A percentile compares a stretch with the other conserved stretches of the same genome.
Conservation (phyloP, 2,329 filamentous ascomycete genomes). For the Penicillium sp. region DNA sequence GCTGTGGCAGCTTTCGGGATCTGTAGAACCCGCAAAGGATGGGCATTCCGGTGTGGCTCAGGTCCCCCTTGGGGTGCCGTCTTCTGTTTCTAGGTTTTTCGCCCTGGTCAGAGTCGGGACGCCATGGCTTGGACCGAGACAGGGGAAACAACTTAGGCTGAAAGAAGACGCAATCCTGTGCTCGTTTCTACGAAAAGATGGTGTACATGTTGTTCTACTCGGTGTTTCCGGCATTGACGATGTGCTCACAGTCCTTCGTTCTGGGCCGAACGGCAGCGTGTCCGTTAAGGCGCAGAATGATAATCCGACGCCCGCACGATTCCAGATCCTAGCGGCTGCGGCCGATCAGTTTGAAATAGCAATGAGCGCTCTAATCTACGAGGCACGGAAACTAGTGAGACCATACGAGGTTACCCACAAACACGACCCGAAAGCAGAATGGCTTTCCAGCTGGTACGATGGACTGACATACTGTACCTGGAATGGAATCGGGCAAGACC, state of each 20-base stretch:
- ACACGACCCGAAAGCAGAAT: slow-evolving; percentile 55
- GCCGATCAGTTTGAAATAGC: slow-evolving; percentile 75
- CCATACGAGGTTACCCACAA: slow-evolving; percentile 34
- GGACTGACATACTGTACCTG: slow-evolving; percentile 95
- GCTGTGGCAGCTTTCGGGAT: slow-evolving; percentile 59
- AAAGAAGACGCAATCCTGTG: slow-evolving; percentile 79
- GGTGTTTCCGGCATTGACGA: slow-evolving; percentile 76
- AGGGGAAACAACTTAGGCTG: slow-evolving; percentile 72
- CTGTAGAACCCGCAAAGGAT: slow-evolving; percentile 58
- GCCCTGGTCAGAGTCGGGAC: slow-evolving; percentile 77
- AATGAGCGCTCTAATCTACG: slow-evolving; percentile 82
- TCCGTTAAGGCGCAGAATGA: slow-evolving; percentile 76
- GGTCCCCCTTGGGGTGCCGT: slow-evolving; percentile 67
- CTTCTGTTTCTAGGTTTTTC: slow-evolving; percentile 74
- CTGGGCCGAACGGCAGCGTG: slow-evolving; percentile 68
- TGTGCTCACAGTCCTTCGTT: slow-evolving; percentile 71
- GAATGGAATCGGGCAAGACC: slow-evolving; percentile 84
- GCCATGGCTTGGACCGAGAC: slow-evolving; percentile 87
- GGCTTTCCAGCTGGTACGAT: slow-evolving; percentile 90
- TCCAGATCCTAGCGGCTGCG: slow-evolving; percentile 71
- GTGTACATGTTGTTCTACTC: slow-evolving; percentile 76
- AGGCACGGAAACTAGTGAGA: slow-evolving; percentile 71
- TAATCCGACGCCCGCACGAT: slow-evolving; percentile 57
- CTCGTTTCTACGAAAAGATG: slow-evolving; percentile 74
- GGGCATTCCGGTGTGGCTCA: slow-evolving; percentile 63